These are phyloP conservation scores for Combretum micranthum DNA, from an alignment of 345 rosid genomes.

Conservation along the genomic window DNA sequence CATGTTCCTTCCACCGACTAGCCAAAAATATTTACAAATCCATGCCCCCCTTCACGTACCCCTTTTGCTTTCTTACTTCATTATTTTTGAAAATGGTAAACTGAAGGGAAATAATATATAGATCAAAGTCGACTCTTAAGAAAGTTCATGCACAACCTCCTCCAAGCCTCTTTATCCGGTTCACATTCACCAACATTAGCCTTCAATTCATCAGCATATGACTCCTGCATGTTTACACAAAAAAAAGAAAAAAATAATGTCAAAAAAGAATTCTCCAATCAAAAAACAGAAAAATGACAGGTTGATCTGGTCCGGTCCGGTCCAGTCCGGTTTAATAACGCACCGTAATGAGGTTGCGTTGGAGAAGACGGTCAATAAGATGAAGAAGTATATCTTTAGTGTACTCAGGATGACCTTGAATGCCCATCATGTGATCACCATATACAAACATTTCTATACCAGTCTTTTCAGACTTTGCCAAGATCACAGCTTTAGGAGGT, in stretches of 20 bases:
- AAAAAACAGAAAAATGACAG: too few relatives aligned
- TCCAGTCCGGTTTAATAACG: too few relatives aligned
- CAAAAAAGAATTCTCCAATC: neutral
- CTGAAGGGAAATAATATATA: conserved; percentile 4
- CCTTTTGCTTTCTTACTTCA: neutral
- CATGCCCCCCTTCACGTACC: neutral
- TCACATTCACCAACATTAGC: conserved; percentile 30
- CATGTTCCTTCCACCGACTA: neutral
- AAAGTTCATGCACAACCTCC: conserved; percentile 39
- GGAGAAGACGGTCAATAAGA: conserved; percentile 40
- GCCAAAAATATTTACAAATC: neutral
- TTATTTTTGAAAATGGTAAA: too few relatives aligned
- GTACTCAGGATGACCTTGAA: conserved; percentile 80
- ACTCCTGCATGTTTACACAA: conserved; percentile 20
- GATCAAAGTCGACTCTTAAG: conserved; percentile 35
- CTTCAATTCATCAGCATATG: conserved; percentile 34
- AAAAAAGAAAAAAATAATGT: neutral
- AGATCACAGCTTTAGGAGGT: conserved; percentile 42
- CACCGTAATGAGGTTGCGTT: conserved; percentile 28
- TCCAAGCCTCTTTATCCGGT: conserved; percentile 53
- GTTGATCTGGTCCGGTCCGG: too few relatives aligned
- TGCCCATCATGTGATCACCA: conserved; percentile 66
- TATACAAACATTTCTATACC: conserved; percentile 52
- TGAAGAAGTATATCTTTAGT: conserved; percentile 48
- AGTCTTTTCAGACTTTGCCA: conserved; percentile 45